These are phyloP conservation scores for Pleurotus citrinopileatus DNA, from an alignment of 768 basidiomycete genomes.

Conservation along the genomic window DNA sequence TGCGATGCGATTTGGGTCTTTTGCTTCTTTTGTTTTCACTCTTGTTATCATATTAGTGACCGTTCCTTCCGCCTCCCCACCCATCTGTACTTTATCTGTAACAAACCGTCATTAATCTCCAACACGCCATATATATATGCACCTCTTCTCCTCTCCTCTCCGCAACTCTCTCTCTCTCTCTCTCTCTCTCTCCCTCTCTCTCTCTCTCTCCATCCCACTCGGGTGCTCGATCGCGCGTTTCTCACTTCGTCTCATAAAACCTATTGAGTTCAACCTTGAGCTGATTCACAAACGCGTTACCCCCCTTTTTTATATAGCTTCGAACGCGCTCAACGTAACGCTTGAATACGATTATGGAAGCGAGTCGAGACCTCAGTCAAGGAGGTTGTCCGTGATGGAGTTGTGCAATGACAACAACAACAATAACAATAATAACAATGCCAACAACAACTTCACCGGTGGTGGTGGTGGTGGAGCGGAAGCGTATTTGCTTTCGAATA, in stretches of 20 bases:
- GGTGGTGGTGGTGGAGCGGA: background rate
- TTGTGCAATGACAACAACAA: conserved; percentile 68
- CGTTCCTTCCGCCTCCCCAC: background rate
- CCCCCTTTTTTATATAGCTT: background rate
- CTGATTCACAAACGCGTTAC: too few species aligned
- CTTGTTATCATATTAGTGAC: background rate
- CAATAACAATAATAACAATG: conserved; percentile 30
- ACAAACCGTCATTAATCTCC: background rate
- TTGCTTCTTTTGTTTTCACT: background rate
- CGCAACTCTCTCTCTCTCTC: background rate
- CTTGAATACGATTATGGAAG: conserved; percentile 64
- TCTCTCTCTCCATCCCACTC: background rate
- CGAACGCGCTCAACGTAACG: conserved; percentile 20
- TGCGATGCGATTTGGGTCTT: too few species aligned
- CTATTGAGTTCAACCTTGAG: too few species aligned
- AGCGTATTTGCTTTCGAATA: background rate
- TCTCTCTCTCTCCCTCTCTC: background rate
- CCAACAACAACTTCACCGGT: background rate
- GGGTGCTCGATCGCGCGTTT: background rate
- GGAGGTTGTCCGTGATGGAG: conserved; percentile 82
- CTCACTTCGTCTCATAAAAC: background rate
- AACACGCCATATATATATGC: too few species aligned
- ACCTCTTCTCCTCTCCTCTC: too few species aligned
- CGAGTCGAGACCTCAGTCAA: conserved; percentile 76
- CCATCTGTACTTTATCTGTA: conserved; percentile 27